Evolutionary conservation across 306 rosid species (phyloP), one percentile per base, ranked within the genome.

Genomic region (Rosa chinensis): DNA sequence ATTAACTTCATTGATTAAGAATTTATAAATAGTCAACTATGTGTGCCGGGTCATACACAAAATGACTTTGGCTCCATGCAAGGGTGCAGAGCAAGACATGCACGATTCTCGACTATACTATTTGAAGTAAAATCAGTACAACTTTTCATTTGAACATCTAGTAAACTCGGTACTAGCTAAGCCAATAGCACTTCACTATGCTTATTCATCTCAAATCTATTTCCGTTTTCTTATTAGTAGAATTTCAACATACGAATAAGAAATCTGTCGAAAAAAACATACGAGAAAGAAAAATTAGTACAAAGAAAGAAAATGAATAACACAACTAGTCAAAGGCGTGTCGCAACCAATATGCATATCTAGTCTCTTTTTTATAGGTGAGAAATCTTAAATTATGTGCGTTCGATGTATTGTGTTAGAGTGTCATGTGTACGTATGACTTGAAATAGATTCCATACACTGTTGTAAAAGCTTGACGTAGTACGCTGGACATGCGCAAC

Each of bases 1-100:
- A 66, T 68, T 39, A 42, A 13, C 50, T n/a, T 37, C 39, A 5
- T 32, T 11, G 66, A 61, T 61, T 61, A 11, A 11, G 45, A 62
- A 55, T 75, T 11, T 18, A 10, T 3, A 28, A 62, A 25, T 32
- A 61, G 77, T 76, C 81, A 69, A 21, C 42, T 21, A 70, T 17
- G 64, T 9, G 17, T 23, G 59, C 61, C 5, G 73, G 43, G 43
- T 44, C 62, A 68, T 21, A 64, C 43, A 66, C 12, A 17, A 17
- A 59, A 75, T 62, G 35, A 14, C 71, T 23, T 45, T 44, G 58
- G n/a, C 23, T 23, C 8, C 70, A 61, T 61, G 70, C 78, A 58
- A n/a, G 53, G 45, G 11, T 44, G 70, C 67, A 55, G 52, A 12
- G 10, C 77, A 13, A 73, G 21, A 32, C 42, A 64, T 64, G 43